A percentile compares a stretch with the other conserved stretches of the same genome.
Conservation (phyloP, 2,329 filamentous ascomycete genomes). For the Colletotrichum sp. region DNA sequence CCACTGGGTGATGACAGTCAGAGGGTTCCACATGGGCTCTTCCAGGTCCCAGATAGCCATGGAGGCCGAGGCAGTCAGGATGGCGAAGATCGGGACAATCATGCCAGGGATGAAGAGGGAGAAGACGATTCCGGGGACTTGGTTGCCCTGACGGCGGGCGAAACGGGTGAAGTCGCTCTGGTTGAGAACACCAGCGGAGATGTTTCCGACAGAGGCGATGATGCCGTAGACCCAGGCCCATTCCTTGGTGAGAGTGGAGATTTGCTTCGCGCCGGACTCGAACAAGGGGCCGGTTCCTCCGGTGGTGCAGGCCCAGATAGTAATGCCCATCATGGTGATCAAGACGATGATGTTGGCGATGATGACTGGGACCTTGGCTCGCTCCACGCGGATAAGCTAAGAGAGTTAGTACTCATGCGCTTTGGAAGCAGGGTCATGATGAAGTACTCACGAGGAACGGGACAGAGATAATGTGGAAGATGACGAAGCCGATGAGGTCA, state of each 20-base stretch:
- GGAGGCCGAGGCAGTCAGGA: conserved; percentile 30
- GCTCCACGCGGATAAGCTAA: conserved; percentile 48
- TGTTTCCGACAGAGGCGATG: conserved; percentile 31
- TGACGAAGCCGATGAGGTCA: conserved; percentile 53
- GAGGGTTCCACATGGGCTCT: conserved; percentile 28
- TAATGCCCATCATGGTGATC: conserved; percentile 51
- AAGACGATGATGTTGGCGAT: conserved; percentile 47
- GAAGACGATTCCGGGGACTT: conserved; percentile 29
- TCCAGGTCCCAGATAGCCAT: conserved; percentile 30
- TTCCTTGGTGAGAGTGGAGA: conserved; percentile 22
- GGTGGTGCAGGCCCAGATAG: conserved; percentile 49
- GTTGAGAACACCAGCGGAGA: conserved; percentile 33
- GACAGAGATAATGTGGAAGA: conserved; percentile 55
- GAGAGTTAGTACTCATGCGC: not conserved
- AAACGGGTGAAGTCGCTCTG: conserved; percentile 34
- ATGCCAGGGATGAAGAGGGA: conserved; percentile 32
- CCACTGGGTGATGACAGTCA: conserved; percentile 29
- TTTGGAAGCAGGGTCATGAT: not conserved
- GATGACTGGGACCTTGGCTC: conserved; percentile 52
- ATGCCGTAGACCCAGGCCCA: conserved; percentile 37
- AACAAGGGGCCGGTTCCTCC: conserved; percentile 50
- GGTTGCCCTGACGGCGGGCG: conserved; percentile 23
- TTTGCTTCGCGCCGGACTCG: conserved; percentile 26
- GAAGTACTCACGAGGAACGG: conserved; percentile 36
- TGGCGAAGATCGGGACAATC: conserved; percentile 28